These are phyloP conservation scores for Daldinia concentrica DNA, from an alignment of 495 filamentous ascomycete species.

Conservation along the genomic window DNA sequence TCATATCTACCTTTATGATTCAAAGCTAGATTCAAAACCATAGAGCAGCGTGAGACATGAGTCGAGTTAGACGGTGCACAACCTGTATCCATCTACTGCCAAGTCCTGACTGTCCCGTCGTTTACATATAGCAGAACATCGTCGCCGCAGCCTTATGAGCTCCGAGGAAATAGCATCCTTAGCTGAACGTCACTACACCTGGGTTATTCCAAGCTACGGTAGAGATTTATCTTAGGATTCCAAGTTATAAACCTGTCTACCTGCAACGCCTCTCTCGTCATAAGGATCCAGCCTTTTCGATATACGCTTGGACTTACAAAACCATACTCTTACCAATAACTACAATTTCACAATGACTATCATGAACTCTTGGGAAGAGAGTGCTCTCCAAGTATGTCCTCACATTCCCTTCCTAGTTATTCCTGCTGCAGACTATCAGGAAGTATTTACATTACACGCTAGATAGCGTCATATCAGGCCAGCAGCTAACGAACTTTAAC, in stretches of 20 bases:
- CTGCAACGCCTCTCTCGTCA: background rate
- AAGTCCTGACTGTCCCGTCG: background rate
- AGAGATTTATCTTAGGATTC: background rate
- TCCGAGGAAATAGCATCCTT: background rate
- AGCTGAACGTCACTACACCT: background rate
- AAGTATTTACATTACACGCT: background rate
- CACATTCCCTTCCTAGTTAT: background rate
- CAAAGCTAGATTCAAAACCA: background rate
- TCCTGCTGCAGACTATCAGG: background rate
- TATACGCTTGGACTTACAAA: background rate
- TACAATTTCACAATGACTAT: conserved; percentile 5
- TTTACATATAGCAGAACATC: conserved; percentile 7
- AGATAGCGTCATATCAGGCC: background rate
- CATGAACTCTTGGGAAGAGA: conserved; percentile 48
- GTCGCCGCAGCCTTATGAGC: background rate
- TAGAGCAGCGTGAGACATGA: background rate
- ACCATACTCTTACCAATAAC: background rate
- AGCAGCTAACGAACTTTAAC: conserved; percentile 11
- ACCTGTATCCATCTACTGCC: background rate
- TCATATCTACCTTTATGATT: background rate
- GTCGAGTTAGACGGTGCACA: conserved; percentile 17
- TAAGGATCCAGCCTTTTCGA: background rate
- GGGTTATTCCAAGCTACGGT: background rate
- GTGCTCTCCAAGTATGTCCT: conserved; percentile 40
- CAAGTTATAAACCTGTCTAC: background rate